Percentiles rank a stretch among this genome's conserved stretches.
Evolutionary conservation across 495 filamentous ascomycete genomes (phyloP).

Genomic region (Lasiosphaeria ovina): DNA sequence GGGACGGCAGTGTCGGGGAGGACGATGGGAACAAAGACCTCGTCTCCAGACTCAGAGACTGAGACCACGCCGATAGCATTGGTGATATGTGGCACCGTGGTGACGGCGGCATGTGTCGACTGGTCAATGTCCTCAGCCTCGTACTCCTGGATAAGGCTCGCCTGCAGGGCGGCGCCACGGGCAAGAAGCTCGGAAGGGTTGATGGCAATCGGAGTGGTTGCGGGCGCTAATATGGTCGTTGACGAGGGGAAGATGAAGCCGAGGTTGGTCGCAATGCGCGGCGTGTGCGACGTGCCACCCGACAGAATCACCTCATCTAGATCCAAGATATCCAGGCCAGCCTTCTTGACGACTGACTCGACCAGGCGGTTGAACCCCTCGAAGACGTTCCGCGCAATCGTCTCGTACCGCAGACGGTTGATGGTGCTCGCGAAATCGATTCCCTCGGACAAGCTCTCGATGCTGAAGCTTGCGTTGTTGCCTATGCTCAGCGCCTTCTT

Average conservation of each 20-base stretch:
- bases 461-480: slow-evolving; percentile 80
- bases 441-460: slow-evolving; percentile 83
- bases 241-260: slow-evolving; percentile 73
- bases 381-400: slow-evolving; percentile 80
- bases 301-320: slow-evolving; percentile 93
- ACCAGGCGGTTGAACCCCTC: slow-evolving; percentile 82
- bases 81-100: slow-evolving; percentile 82
- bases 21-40: slow-evolving; percentile 74
- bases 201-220: slow-evolving; percentile 71
- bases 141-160: slow-evolving; percentile 86
- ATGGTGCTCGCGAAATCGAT: slow-evolving; percentile 87
- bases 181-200: slow-evolving; percentile 90
- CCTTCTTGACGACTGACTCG: slow-evolving; percentile 84
- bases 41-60: slow-evolving; percentile 57
- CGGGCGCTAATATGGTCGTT: slow-evolving; percentile 78
- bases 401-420: slow-evolving; percentile 90
- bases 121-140: slow-evolving; percentile 92
- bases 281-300: slow-evolving; percentile 90
- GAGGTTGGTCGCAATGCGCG: slow-evolving; percentile 79
- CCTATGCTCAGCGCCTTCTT: slow-evolving; percentile 89
- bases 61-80: slow-evolving; percentile 87
- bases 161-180: slow-evolving; percentile 92
- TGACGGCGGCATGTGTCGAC: slow-evolving; percentile 92
- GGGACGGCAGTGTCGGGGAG: slow-evolving; percentile 85
- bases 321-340: slow-evolving; percentile 85